Percentiles rank a stretch among this genome's conserved stretches.
Evolutionary conservation across 306 rosid species (phyloP).

Genomic region (Vigna radiata): DNA sequence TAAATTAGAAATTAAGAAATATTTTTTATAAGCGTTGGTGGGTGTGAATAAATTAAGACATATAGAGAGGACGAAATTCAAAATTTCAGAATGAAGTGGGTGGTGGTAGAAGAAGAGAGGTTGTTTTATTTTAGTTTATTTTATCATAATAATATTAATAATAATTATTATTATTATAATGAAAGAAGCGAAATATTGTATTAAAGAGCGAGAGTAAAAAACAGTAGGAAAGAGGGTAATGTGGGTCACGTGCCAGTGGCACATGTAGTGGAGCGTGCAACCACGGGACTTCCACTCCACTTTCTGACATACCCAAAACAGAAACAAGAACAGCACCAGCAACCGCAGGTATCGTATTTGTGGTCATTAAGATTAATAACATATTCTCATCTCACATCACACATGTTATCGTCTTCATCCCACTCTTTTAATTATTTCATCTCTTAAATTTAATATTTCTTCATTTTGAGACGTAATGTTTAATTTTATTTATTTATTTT

Average conservation of each 20-base stretch:
- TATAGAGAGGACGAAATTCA: no score
- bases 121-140: no score
- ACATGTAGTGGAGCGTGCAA: slow-evolving; percentile 46
- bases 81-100: no score
- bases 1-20: no score
- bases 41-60: no score
- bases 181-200: neutral
- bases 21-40: no score
- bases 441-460: no score
- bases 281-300: slow-evolving; percentile 36
- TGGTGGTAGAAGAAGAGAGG: no score
- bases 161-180: no score
- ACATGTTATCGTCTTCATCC: neutral
- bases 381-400: neutral
- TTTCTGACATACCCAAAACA: slow-evolving; percentile 40
- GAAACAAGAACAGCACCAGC: neutral
- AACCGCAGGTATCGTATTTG: slow-evolving; percentile 19
- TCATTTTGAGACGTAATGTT: no score
- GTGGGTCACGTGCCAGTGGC: slow-evolving; percentile 59
- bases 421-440: neutral
- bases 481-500: no score
- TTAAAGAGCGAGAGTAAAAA: neutral
- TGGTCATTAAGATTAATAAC: slow-evolving; percentile 30
- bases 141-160: no score
- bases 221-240: slow-evolving; percentile 27